Percentiles rank a stretch among this genome's conserved stretches.
These are phyloP conservation scores for Fusarium chaquense DNA, from an alignment of 2,329 filamentous ascomycete species.

Conservation along the genomic window DNA sequence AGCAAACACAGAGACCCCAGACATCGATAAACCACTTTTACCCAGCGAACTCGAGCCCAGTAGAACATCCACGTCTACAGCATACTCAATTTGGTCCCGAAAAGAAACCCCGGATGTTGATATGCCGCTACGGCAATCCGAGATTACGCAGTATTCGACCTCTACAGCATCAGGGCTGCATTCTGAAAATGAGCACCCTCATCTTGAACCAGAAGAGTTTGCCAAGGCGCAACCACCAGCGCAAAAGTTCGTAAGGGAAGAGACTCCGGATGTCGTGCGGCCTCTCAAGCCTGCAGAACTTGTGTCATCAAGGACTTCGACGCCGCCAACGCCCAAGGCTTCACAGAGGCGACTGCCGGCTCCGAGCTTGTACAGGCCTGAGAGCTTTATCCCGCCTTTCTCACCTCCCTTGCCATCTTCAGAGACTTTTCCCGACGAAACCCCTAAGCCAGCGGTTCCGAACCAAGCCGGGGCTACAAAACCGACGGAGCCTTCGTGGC, in stretches of 20 bases:
- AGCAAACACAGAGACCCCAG: conserved; percentile 20
- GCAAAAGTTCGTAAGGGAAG: conserved; percentile 18
- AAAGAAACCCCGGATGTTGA: conserved; percentile 19
- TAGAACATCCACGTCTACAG: conserved; percentile 20
- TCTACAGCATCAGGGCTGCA: conserved; percentile 32
- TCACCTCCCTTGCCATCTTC: conserved; percentile 8
- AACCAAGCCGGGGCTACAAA: neutral
- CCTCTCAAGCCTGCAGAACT: conserved; percentile 23
- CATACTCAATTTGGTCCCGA: conserved; percentile 20
- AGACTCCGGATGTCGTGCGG: conserved; percentile 13
- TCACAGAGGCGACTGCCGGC: conserved; percentile 13
- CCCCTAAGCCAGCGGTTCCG: neutral
- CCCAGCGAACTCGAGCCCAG: conserved; percentile 22
- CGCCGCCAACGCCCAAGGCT: conserved; percentile 21
- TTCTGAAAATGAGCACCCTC: conserved; percentile 15
- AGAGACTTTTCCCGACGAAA: neutral
- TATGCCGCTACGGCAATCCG: conserved; percentile 24
- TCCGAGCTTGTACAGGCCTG: conserved; percentile 16
- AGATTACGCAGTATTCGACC: conserved; percentile 24
- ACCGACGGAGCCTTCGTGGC: conserved; percentile 19
- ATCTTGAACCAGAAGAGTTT: conserved; percentile 23
- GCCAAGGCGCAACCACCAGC: conserved; percentile 9
- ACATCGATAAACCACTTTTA: conserved; percentile 24
- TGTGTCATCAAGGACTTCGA: conserved; percentile 14
- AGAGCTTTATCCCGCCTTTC: conserved; percentile 22